Evolutionary conservation across 2,329 filamentous ascomycete species (phyloP).

Genomic region (Colletotrichum spinosum): DNA sequence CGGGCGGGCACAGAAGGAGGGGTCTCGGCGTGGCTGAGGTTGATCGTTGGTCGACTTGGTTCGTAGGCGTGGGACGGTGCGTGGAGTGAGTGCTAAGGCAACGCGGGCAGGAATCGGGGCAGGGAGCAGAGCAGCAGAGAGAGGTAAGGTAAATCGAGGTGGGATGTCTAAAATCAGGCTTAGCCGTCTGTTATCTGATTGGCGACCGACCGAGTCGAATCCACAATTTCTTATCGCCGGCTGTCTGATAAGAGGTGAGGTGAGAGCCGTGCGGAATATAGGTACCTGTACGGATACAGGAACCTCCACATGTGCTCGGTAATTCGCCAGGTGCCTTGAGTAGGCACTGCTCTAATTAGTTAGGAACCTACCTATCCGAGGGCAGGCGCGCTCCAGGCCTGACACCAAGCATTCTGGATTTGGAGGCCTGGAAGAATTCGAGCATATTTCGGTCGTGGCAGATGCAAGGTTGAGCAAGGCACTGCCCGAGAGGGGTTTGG

Average conservation of each 20-base stretch:
- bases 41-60: slow-evolving; percentile 12
- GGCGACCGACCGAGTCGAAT: slow-evolving; percentile 27
- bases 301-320: neutral
- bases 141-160: slow-evolving; percentile 36
- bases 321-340: too few species aligned
- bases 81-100: slow-evolving; percentile 24
- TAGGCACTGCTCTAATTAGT: too few species aligned
- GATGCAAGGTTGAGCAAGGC: too few species aligned
- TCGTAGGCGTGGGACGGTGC: slow-evolving; percentile 4
- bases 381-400: too few species aligned
- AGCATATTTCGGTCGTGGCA: too few species aligned
- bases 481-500: too few species aligned
- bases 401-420: too few species aligned
- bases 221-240: slow-evolving; percentile 20
- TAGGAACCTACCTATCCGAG: too few species aligned
- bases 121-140: slow-evolving; percentile 7
- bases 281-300: neutral
- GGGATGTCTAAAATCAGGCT: slow-evolving; percentile 41
- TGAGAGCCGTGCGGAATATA: too few species aligned
- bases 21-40: slow-evolving; percentile 37
- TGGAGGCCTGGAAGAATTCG: too few species aligned
- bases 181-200: slow-evolving; percentile 28
- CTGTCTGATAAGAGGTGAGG: slow-evolving; percentile 21
- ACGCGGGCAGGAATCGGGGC: slow-evolving; percentile 18
- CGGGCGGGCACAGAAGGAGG: slow-evolving; percentile 31